Evolutionary conservation across 192 early-diverging fungal genomes (phyloP), one percentile per base, ranked within the genome.

Genomic region (Piromyces finnis): DNA sequence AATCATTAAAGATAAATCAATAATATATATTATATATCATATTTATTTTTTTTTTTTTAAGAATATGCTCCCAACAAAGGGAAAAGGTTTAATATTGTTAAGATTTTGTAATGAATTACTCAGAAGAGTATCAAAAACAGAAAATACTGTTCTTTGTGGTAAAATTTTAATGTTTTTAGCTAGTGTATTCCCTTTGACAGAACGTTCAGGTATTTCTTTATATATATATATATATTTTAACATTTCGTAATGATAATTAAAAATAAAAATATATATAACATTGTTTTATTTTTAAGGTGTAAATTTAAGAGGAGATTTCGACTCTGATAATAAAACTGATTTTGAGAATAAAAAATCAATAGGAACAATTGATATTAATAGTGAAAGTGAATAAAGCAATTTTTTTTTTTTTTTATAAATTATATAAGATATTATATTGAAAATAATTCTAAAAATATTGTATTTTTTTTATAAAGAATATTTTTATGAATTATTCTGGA

Each of bases 81-180:
- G 96, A 78, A 98, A 98, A 82, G 94, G 93, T 27, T 84, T 96
- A 9, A 87, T 93, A 5, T 83, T 98, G 39, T 88, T 98, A 41
- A 85, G 93, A 79, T 84, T 95, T 78, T 97, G 95, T 85, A 97
- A 97, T 83, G 93, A 93, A 28, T 84, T 97, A n/a, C 85, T 98
- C 12, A 88, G 95, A 12, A 88, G 97, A 79, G 86, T 95, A n/a
- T 95, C 96, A 4, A 94, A 94, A 78, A 89, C 93, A 5, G 91
- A 90, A 41, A 90, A 95, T 85, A 93, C 91, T 27, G 91, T 89
- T 36, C 91, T 92, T 80, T 92, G 92, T 80, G 96, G 97, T 2
- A 91, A 95, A n/a, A 94, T 98, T 29, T 85, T 95, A 78, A 88
- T 96, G 78, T 94, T 95, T 82, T 88, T 98, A 4, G 92, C 96